Evolutionary conservation across 805 yeast genomes (phyloP), one percentile per base, ranked within the genome.

Genomic region (Candida odintsovae): DNA sequence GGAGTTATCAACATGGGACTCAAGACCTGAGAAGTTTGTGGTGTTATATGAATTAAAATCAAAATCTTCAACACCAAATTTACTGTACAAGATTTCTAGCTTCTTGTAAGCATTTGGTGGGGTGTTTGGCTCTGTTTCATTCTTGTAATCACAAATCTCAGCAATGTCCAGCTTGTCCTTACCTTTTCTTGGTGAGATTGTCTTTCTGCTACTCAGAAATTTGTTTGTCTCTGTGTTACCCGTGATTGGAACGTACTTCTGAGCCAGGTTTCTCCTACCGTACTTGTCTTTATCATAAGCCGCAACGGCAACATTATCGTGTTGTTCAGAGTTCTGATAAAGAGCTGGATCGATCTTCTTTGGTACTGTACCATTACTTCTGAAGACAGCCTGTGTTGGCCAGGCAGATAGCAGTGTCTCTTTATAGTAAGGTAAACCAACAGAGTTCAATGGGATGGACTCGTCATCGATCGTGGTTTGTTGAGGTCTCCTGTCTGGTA

Each of bases 41-140:
- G 73, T 72, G 61, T 92, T 92, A 69, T 85, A 92, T 56, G 82
- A 84, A 45, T 78, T 82, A 62, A 94, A 92, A 67, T 92, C 97
- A 66, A 94, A 94, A 63, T 90, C 97, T 55, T 85, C 89, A 26
- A 94, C 90, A 23, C 99, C 99, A 64, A 89, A 92, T 56, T 79
- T 83, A 47, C 95, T 86, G 64, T 90, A 92, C 38, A 83, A 76
- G 45, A 92, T 86, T 49, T 83, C 86, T 40, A 88, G 70, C 55
- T 82, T 79, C 37, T 81, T 71, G 67, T 84, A 92, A 31, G 90
- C 86, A 44, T 83, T 82, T 1, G 97, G 96, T 1, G 81, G 72
- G 31, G 66, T 60, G 56, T 75, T 69, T 46, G 67, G 56, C 1
- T 53, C 29, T 2, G 45, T 42, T 0, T 46, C 46, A 12, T 66